A percentile compares a stretch with the other conserved stretches of the same genome.
phyloP scores from a whole-genome alignment of 2,329 filamentous ascomycete species.

The Cytospora paraplurivora region DNA sequence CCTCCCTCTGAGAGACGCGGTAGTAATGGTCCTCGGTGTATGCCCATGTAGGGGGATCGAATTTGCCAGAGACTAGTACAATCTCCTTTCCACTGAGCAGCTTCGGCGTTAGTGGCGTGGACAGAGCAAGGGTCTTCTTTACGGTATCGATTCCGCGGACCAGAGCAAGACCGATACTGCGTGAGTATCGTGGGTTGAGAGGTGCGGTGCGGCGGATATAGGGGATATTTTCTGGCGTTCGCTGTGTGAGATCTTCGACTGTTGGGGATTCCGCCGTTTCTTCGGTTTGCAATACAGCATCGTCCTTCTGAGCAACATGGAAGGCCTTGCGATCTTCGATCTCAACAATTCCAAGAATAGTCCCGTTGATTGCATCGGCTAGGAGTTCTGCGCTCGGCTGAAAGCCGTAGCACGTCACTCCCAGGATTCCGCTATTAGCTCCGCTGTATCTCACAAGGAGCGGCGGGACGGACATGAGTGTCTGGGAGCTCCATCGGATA shows the following conservation, averaged over 20 bases:
- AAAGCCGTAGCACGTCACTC: slow-evolving; percentile 68
- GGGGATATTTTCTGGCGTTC: slow-evolving; percentile 59
- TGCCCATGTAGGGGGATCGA: slow-evolving; percentile 70
- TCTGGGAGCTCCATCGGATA: slow-evolving; percentile 52
- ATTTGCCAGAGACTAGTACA: slow-evolving; percentile 67
- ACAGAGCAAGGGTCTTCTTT: slow-evolving; percentile 59
- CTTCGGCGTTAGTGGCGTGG: slow-evolving; percentile 59
- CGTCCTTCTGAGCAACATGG: slow-evolving; percentile 29
- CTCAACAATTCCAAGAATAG: slow-evolving; percentile 67
- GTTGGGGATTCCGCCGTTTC: not conserved
- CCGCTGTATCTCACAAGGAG: slow-evolving; percentile 64
- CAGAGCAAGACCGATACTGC: slow-evolving; percentile 65
- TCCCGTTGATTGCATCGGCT: slow-evolving; percentile 68
- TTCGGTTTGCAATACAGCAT: not conserved
- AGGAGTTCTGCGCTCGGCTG: slow-evolving; percentile 61
- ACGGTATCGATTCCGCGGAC: slow-evolving; percentile 68
- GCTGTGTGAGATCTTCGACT: slow-evolving; percentile 38
- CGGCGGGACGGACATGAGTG: slow-evolving; percentile 60
- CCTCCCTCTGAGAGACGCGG: slow-evolving; percentile 35
- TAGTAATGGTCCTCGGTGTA: slow-evolving; percentile 64
- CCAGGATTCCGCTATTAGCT: slow-evolving; percentile 56
- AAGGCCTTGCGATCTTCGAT: slow-evolving; percentile 59
- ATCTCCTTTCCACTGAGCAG: slow-evolving; percentile 50
- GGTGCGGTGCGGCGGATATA: slow-evolving; percentile 59
- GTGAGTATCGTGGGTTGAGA: slow-evolving; percentile 62